Percentiles rank a stretch among this genome's conserved stretches.
These are phyloP conservation scores for Blastobotrys apis DNA, from an alignment of 1,139 yeast species.

Conservation along the genomic window DNA sequence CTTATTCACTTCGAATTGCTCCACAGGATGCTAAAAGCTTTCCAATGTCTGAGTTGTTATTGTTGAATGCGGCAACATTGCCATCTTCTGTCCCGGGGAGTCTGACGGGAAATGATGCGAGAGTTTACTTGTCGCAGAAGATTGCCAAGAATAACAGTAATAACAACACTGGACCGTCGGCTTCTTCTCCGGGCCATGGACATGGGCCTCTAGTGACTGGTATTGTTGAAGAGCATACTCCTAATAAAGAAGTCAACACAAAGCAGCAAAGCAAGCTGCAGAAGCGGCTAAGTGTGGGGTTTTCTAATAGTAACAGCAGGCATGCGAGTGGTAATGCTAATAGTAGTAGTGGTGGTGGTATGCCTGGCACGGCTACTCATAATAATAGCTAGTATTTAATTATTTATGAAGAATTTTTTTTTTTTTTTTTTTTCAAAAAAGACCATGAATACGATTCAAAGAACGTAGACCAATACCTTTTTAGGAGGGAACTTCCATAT, in stretches of 20 bases:
- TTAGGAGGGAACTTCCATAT: neutral
- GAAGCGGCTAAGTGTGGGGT: constrained; percentile 20
- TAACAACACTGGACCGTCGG: too few relatives aligned
- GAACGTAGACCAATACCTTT: neutral
- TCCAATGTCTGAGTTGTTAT: constrained; percentile 68
- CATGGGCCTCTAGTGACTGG: too few relatives aligned
- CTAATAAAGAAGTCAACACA: constrained; percentile 7
- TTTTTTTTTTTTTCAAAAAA: neutral
- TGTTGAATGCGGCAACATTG: constrained; percentile 56
- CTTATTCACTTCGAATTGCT: constrained; percentile 31
- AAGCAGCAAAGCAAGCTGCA: constrained; percentile 8
- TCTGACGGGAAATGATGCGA: constrained; percentile 12
- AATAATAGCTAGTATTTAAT: too few relatives aligned
- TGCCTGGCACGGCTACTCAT: too few relatives aligned
- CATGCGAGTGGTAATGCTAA: neutral
- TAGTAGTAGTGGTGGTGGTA: neutral
- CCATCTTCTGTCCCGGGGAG: constrained; percentile 26
- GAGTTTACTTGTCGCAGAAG: constrained; percentile 12
- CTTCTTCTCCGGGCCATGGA: too few relatives aligned
- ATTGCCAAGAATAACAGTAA: constrained; percentile 13
- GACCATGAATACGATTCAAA: neutral
- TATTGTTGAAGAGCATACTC: neutral
- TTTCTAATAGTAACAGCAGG: constrained; percentile 3
- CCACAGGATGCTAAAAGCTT: constrained; percentile 38
- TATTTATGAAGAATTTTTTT: constrained; percentile 1